Evolutionary conservation across 2,329 filamentous ascomycete species (phyloP), one percentile per base, ranked within the genome.

Genomic region (Diplocarpon mali): DNA sequence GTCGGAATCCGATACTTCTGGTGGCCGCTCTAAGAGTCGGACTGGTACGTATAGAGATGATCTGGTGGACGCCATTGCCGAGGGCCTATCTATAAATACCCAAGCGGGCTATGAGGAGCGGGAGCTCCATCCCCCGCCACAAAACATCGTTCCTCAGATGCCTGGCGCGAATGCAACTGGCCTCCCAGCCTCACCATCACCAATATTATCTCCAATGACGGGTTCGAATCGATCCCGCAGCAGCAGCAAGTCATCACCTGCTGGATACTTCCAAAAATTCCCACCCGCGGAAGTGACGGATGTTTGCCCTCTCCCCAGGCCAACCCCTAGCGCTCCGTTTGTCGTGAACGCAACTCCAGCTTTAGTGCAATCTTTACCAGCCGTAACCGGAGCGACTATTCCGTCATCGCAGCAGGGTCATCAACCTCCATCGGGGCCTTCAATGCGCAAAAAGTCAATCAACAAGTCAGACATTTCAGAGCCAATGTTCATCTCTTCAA

Each of bases 391-490:
- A 35, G 42, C 53, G 13, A 53, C 43, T 12, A 53, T 43, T 12
- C 54, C 57, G 12, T 52, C 58, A 2, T 53, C 49, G 17, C 15
- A 31, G 2, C 47, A 49, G 36, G 53, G 46, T 36, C 14, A 35
- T 16, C 49, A 54, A 15, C 13, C 24, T 6, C 34, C 35, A 5
- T 47, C 42, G 3, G 34, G 44, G 2, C 48, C 54, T 24, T 38
- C 46, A 3, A 17, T 46, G n/a, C 52, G 59, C 5, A 62, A 62
- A 44, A 51, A 48, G 37, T 60, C 58, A 5, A 51, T 62, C 38
- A 60, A 59, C 20, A 62, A 62, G 38, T 52, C 54, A 9, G 57
- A 60, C 1, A 62, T 62, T 20, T 62, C 60, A 3, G 60, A 62
- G 27, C 60, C 60, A 15, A 57, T 40, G 35, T 56, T 62, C 27